Conservation (phyloP, 2,329 filamentous ascomycete genomes). For the Pseudopyrenochaeta lycopersici region DNA sequence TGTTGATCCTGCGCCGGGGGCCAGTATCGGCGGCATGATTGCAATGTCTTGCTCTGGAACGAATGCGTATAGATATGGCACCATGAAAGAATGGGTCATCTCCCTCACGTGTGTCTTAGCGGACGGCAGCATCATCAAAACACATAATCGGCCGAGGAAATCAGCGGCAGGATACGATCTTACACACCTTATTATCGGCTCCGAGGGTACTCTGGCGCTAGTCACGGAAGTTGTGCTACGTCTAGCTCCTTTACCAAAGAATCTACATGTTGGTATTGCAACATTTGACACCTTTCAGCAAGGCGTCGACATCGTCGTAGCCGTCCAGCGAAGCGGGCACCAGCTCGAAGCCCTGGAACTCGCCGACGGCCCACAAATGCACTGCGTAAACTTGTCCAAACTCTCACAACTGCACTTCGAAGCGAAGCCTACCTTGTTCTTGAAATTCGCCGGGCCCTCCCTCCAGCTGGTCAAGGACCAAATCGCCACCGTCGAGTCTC, state of each 20-base stretch:
- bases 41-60: conserved; percentile 77
- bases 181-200: conserved; percentile 86
- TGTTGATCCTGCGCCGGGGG: conserved; percentile 89
- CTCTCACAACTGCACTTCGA: conserved; percentile 65
- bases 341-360: conserved; percentile 90
- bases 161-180: conserved; percentile 91
- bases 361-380: conserved; percentile 86
- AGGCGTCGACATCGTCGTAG: conserved; percentile 79
- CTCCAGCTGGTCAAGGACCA: conserved; percentile 75
- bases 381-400: conserved; percentile 70
- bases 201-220: conserved; percentile 88
- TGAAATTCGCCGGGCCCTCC: conserved; percentile 74
- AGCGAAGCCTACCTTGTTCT: conserved; percentile 74
- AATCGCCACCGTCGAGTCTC: conserved; percentile 68
- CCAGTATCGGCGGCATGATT: conserved; percentile 86
- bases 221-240: conserved; percentile 91
- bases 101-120: conserved; percentile 86
- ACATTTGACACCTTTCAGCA: conserved; percentile 70
- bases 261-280: conserved; percentile 78
- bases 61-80: conserved; percentile 91
- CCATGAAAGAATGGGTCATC: conserved; percentile 92
- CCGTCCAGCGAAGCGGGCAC: conserved; percentile 78
- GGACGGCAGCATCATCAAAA: conserved; percentile 88
- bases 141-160: conserved; percentile 84
- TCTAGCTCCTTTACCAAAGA: conserved; percentile 78